Percentiles rank a stretch among this genome's conserved stretches.
Evolutionary conservation across 2,329 filamentous ascomycete genomes (phyloP).

Genomic region (Venturia oleaginea): DNA sequence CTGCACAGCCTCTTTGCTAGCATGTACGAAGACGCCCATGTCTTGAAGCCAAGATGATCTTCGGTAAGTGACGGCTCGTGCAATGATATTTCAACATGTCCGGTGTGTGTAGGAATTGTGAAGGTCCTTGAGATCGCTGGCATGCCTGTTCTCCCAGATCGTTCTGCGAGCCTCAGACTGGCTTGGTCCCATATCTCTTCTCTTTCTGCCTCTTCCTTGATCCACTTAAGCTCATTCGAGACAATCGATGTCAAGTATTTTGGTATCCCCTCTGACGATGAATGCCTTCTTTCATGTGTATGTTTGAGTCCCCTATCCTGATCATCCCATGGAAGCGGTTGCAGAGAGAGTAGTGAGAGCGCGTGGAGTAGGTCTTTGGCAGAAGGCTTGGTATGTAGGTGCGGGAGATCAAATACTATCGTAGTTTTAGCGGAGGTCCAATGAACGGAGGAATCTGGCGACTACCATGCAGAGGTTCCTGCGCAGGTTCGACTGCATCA

Average conservation of each 20-base stretch:
- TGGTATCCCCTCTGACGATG: conserved; percentile 43
- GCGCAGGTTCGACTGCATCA: background rate
- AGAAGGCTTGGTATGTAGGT: conserved; percentile 67
- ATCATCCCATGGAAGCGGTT: conserved; percentile 59
- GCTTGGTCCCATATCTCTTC: conserved; percentile 71
- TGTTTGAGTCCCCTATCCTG: conserved; percentile 15
- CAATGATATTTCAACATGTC: conserved; percentile 56
- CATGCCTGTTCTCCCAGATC: conserved; percentile 70
- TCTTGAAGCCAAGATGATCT: conserved; percentile 86
- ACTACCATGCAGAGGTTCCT: conserved; percentile 4
- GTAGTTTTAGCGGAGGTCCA: background rate
- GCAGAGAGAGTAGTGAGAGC: conserved; percentile 57
- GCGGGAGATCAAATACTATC: conserved; percentile 68
- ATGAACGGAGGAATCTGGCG: background rate
- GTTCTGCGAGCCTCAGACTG: conserved; percentile 69
- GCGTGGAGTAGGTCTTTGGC: conserved; percentile 54
- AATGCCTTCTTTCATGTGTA: conserved; percentile 24
- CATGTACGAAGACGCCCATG: conserved; percentile 86
- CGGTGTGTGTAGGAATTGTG: conserved; percentile 38
- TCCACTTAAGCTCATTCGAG: conserved; percentile 58
- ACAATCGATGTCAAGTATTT: conserved; percentile 63
- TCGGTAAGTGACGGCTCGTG: conserved; percentile 81
- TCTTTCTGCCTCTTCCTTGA: conserved; percentile 54
- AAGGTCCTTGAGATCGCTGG: conserved; percentile 54
- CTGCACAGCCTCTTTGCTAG: conserved; percentile 60